Conservation (phyloP, 2,329 filamentous ascomycete genomes). For the Niveomyces coronatus region DNA sequence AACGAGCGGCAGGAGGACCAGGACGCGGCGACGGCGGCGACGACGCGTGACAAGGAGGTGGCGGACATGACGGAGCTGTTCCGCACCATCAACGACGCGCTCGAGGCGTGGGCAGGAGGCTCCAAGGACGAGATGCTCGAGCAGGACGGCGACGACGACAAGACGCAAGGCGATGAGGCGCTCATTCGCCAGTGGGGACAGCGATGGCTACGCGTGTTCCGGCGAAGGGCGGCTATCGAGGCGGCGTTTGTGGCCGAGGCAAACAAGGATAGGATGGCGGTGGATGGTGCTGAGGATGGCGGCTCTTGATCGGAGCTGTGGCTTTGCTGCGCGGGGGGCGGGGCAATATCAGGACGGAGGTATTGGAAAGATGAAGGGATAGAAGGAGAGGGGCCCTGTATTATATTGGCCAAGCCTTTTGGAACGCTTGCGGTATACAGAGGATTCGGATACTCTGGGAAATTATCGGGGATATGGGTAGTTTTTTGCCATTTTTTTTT, state of each 20-base stretch:
- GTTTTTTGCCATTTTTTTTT: too few species aligned
- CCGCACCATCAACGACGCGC: conserved; percentile 65
- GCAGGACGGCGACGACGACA: conserved; percentile 45
- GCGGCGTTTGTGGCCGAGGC: conserved; percentile 47
- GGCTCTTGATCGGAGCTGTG: too few species aligned
- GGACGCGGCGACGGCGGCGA: conserved; percentile 40
- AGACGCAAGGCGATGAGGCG: conserved; percentile 49
- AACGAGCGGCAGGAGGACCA: conserved; percentile 43
- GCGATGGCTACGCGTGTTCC: conserved; percentile 79
- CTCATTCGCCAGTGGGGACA: conserved; percentile 71
- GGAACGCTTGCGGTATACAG: too few species aligned
- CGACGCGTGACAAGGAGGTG: conserved; percentile 57
- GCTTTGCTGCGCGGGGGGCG: too few species aligned
- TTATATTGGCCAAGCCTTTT: too few species aligned
- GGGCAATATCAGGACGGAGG: too few species aligned
- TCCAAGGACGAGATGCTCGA: conserved; percentile 70
- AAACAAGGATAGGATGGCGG: conserved; percentile 6
- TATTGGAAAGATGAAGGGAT: too few species aligned
- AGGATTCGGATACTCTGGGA: too few species aligned
- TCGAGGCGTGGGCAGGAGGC: conserved; percentile 61
- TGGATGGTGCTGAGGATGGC: conserved; percentile 4
- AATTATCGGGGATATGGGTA: too few species aligned
- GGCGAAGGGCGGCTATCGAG: conserved; percentile 73
- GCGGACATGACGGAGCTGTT: conserved; percentile 72
- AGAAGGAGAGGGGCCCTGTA: too few species aligned